Conservation (phyloP, 805 yeast species). For the Lachancea sp. region DNA sequence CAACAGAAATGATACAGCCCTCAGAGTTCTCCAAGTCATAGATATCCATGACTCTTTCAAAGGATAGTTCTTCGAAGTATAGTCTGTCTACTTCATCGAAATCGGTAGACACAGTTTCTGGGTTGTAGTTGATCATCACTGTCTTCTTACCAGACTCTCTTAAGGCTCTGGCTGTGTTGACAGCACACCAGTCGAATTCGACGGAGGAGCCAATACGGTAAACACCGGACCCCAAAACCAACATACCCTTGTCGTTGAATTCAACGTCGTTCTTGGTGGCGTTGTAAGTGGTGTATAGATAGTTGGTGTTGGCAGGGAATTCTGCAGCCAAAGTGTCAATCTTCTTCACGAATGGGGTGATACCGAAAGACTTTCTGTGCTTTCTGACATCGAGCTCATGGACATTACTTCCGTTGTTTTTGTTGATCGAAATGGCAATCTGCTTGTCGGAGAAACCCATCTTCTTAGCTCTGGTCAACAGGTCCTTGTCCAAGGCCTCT, state of each 20-base stretch:
- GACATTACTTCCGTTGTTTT: constrained; percentile 26
- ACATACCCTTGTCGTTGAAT: constrained; percentile 83
- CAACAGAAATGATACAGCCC: constrained; percentile 93
- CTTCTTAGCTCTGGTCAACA: constrained; percentile 76
- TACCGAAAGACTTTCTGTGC: constrained; percentile 70
- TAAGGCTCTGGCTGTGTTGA: constrained; percentile 88
- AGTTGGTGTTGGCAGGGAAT: constrained; percentile 96
- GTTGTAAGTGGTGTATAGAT: constrained; percentile 91
- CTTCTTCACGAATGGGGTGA: constrained; percentile 90
- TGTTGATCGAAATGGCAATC: constrained; percentile 69
- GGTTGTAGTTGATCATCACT: constrained; percentile 94
- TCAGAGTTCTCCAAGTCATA: constrained; percentile 84
- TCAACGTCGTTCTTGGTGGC: constrained; percentile 79
- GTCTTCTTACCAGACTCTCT: constrained; percentile 84
- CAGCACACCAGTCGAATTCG: constrained; percentile 99
- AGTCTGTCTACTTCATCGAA: constrained; percentile 97
- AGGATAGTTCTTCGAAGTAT: constrained; percentile 90
- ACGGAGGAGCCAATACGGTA: constrained; percentile 98
- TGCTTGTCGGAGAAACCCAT: constrained; percentile 94
- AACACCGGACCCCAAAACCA: constrained; percentile 98
- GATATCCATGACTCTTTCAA: constrained; percentile 95
- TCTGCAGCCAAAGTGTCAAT: constrained; percentile 98
- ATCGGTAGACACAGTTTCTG: constrained; percentile 97
- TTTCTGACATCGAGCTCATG: constrained; percentile 78
- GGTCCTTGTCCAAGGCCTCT: constrained; percentile 55